phyloP scores from a whole-genome alignment of 2,329 filamentous ascomycete species.

The Tricladium varicosporioides region DNA sequence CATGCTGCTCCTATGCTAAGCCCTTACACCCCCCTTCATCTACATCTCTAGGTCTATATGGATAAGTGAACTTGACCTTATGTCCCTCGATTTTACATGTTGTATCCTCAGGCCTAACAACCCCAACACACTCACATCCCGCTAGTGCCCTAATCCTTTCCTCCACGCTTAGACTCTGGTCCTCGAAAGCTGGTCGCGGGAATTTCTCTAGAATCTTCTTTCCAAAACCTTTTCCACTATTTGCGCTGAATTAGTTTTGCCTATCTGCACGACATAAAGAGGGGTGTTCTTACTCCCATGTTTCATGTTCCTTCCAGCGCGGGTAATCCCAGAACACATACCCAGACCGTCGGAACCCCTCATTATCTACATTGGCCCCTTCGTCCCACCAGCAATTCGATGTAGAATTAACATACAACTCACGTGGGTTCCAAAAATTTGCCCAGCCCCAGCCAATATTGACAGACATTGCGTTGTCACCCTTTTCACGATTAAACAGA shows the following conservation, averaged over 20 bases:
- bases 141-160: conserved; percentile 1
- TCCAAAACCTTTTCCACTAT: background rate
- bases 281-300: background rate
- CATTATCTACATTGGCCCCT: too few species aligned
- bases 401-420: background rate
- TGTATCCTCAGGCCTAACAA: background rate
- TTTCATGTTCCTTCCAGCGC: background rate
- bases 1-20: too few species aligned
- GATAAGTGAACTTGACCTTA: background rate
- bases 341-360: conserved; percentile 1
- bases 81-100: conserved; percentile 2
- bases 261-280: background rate
- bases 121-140: background rate
- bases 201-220: conserved; percentile 1
- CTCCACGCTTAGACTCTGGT: background rate
- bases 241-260: background rate
- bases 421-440: background rate
- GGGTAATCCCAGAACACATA: conserved; percentile 1
- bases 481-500: background rate
- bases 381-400: background rate
- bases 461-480: background rate
- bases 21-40: too few species aligned
- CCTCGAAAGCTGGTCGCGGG: background rate
- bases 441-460: conserved; percentile 1
- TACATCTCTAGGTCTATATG: background rate